phyloP scores from a whole-genome alignment of 2,329 filamentous ascomycete genomes.

The Exophiala oligosperma region DNA sequence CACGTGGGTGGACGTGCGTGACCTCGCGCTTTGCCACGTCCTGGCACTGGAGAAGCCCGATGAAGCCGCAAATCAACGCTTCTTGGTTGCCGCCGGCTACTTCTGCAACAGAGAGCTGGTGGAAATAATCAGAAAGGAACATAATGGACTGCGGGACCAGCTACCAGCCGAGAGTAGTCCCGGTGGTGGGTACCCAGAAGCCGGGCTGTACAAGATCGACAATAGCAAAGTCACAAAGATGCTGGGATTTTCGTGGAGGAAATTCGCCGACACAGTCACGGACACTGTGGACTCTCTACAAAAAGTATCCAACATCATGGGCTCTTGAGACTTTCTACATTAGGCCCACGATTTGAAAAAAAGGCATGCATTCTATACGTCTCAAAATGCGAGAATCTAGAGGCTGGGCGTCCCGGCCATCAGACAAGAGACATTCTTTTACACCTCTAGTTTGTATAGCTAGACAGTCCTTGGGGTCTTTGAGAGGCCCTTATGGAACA shows the following conservation, averaged over 20 bases:
- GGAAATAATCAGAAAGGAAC: slow-evolving; percentile 5
- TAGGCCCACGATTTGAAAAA: too few species aligned
- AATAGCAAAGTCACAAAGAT: background rate
- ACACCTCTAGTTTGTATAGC: too few species aligned
- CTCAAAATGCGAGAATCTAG: too few species aligned
- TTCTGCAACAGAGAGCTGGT: slow-evolving; percentile 4
- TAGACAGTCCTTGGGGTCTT: too few species aligned
- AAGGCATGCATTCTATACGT: too few species aligned
- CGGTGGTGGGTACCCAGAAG: background rate
- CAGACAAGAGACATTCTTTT: too few species aligned
- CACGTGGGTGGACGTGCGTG: slow-evolving; percentile 34
- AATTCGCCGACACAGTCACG: background rate
- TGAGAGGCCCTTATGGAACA: too few species aligned
- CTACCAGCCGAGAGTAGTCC: slow-evolving; percentile 35
- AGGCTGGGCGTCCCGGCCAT: too few species aligned
- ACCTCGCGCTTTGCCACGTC: slow-evolving; percentile 14
- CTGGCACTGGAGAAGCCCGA: slow-evolving; percentile 6
- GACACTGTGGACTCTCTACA: background rate
- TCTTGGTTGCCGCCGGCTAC: slow-evolving; percentile 8
- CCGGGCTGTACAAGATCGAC: background rate
- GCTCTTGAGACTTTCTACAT: too few species aligned
- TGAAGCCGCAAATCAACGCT: slow-evolving; percentile 6
- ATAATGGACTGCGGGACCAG: slow-evolving; percentile 33
- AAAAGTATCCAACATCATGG: background rate
- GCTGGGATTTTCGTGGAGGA: background rate